phyloP scores from a whole-genome alignment of 129 eudicot species.

The Pittosporum tobira region DNA sequence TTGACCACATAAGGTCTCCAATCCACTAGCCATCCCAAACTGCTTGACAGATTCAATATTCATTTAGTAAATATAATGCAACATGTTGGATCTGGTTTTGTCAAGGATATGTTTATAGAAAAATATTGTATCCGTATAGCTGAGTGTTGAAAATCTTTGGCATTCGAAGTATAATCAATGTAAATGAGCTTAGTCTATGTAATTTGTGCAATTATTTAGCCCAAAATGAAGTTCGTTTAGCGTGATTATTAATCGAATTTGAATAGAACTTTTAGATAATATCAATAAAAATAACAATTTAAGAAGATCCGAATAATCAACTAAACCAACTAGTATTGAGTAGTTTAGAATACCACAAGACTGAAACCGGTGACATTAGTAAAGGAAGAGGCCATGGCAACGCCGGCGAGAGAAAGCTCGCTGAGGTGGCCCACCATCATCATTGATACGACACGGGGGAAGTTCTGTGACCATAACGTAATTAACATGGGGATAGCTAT shows the following conservation, averaged over 20 bases:
- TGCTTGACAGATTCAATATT: constrained; percentile 4
- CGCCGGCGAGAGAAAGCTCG: constrained; percentile 38
- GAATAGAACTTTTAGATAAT: too few relatives aligned
- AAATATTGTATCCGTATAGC: too few relatives aligned
- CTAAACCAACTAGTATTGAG: too few relatives aligned
- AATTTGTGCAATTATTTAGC: too few relatives aligned
- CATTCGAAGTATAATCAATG: too few relatives aligned
- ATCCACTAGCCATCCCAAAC: constrained; percentile 46
- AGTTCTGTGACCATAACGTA: constrained; percentile 43
- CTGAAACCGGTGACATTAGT: constrained; percentile 68
- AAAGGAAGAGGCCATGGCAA: constrained; percentile 53
- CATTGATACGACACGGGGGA: constrained; percentile 40
- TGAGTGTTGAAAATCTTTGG: too few relatives aligned
- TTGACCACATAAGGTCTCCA: constrained; percentile 58
- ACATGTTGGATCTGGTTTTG: not conserved
- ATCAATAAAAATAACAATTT: too few relatives aligned
- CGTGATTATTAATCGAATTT: too few relatives aligned
- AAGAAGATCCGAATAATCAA: too few relatives aligned
- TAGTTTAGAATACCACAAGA: constrained; percentile 55
- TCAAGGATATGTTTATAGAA: too few relatives aligned
- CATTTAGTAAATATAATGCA: too few relatives aligned
- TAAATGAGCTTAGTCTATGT: too few relatives aligned
- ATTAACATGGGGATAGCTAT: constrained; percentile 57
- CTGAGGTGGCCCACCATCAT: constrained; percentile 74
- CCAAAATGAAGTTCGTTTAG: not conserved